phyloP scores from a whole-genome alignment of 2,329 filamentous ascomycete species.

The Fonsecaea nubica region DNA sequence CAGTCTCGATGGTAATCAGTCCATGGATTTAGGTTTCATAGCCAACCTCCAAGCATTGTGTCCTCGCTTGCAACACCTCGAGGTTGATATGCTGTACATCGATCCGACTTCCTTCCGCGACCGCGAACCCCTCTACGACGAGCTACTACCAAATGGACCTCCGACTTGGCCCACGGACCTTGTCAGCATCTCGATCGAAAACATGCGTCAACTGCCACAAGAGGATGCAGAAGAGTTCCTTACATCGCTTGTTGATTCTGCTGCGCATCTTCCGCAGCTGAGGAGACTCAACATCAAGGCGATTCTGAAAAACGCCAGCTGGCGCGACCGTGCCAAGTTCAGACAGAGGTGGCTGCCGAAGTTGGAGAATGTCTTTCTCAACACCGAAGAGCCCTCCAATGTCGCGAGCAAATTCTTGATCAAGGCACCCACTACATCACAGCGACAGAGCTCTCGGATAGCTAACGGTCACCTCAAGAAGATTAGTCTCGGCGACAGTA shows the following conservation, averaged over 20 bases:
- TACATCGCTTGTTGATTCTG: slow-evolving; percentile 75
- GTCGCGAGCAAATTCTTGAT: background rate
- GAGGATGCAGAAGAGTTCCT: slow-evolving; percentile 78
- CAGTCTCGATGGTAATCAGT: slow-evolving; percentile 77
- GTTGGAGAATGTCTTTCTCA: slow-evolving; percentile 61
- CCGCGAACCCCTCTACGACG: slow-evolving; percentile 75
- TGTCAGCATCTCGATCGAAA: slow-evolving; percentile 73
- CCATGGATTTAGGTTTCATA: slow-evolving; percentile 77
- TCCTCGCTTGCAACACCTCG: slow-evolving; percentile 72
- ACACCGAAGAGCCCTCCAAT: slow-evolving; percentile 22
- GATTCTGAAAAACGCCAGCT: slow-evolving; percentile 76
- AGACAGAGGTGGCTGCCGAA: slow-evolving; percentile 77
- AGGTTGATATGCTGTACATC: slow-evolving; percentile 80
- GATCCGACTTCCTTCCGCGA: slow-evolving; percentile 73
- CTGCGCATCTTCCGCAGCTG: slow-evolving; percentile 69
- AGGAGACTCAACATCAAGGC: slow-evolving; percentile 75
- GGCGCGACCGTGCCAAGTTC: slow-evolving; percentile 81
- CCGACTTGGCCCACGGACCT: slow-evolving; percentile 81
- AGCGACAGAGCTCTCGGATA: slow-evolving; percentile 51
- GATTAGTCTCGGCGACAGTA: slow-evolving; percentile 18
- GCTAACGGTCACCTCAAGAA: slow-evolving; percentile 33
- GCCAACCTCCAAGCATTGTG: slow-evolving; percentile 70
- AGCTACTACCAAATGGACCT: slow-evolving; percentile 50
- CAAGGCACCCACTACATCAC: slow-evolving; percentile 39
- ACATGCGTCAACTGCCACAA: slow-evolving; percentile 76